phyloP scores from a whole-genome alignment of 2,329 filamentous ascomycete species.

The Trichoderma koningii region DNA sequence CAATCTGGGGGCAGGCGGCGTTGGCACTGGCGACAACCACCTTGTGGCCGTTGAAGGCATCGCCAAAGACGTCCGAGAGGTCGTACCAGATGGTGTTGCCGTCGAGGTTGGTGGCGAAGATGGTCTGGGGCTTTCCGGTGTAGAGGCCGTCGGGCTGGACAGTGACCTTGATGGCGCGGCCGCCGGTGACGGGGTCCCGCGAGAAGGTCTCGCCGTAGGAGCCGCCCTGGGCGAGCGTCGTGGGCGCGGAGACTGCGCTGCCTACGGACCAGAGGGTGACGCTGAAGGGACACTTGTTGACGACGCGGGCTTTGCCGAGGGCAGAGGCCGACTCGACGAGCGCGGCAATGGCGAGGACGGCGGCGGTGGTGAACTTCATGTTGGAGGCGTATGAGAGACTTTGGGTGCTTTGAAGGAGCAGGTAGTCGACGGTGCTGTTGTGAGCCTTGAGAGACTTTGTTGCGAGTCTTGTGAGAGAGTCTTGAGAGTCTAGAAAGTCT shows the following conservation, averaged over 20 bases:
- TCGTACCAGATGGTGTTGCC: constrained; percentile 44
- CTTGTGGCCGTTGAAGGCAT: constrained; percentile 41
- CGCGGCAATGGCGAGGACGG: constrained; percentile 25
- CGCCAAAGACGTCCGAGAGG: constrained; percentile 45
- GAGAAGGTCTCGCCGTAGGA: constrained; percentile 40
- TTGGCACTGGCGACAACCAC: constrained; percentile 38
- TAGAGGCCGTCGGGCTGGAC: constrained; percentile 41
- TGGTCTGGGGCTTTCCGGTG: constrained; percentile 45
- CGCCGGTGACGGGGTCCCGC: constrained; percentile 43
- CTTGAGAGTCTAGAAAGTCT: background rate
- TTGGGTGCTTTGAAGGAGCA: background rate
- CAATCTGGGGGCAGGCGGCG: constrained; percentile 40
- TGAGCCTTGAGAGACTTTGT: background rate
- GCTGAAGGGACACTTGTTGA: constrained; percentile 41
- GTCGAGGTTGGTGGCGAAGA: constrained; percentile 45
- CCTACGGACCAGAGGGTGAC: constrained; percentile 47
- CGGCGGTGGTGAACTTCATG: constrained; percentile 30
- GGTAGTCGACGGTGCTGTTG: background rate
- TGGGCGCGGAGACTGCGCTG: constrained; percentile 33
- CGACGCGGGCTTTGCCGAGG: constrained; percentile 41
- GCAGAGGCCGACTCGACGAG: constrained; percentile 31
- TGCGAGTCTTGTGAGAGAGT: background rate
- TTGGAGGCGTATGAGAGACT: background rate
- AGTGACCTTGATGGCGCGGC: constrained; percentile 45
- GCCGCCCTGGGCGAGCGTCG: constrained; percentile 35